Evolutionary conservation across 495 filamentous ascomycete species (phyloP), one percentile per base, ranked within the genome.

Genomic region (Neurospora tetraspora): DNA sequence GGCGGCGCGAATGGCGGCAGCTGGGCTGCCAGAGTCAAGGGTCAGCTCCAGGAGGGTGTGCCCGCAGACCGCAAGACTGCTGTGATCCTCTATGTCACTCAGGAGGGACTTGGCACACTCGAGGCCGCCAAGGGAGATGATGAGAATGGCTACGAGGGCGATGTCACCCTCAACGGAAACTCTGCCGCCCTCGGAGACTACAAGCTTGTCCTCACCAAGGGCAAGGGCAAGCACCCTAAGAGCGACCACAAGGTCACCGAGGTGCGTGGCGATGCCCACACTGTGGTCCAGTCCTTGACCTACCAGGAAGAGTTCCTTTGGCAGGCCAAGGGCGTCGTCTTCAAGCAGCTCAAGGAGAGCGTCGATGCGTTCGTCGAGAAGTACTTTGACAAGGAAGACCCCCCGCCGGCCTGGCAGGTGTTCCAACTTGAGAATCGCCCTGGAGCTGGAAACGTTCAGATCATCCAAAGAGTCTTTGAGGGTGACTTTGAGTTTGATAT

Each of bases 401-500:
- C 90, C 16, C 94, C 94, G 18, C 96, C 95, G 8, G 91, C 94
- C 3, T 91, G 91, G 81, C 93, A 97, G 80, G 86, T 93, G 1
- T 98, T 94, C 80, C 94, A 92, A 5, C 86, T 98, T 70, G 79
- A 83, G 43, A 90, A 96, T 73, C 77, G 82, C 0, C 89, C 92
- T 23, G 89, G 89, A 14, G 69, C 82, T 23, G 96, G 95, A 16
- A 98, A 98, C 77, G 76, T 94, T 5, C 96, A 99, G 73, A 84
- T 96, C 68, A 88, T 98, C 45, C 95, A 99, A 81, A 98, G 97
- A 81, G 87, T 94, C 4, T 99, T 98, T 79, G 88, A 92, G 78
- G 96, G 96, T 1, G 77, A 89, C 31, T 99, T 98, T 79, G 93
- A 96, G 86, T 98, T 99, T 76, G 96, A 99, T 77, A 85, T 98